Evolutionary conservation across 306 rosid species (phyloP).

Genomic region (Adenanthera pavonina): DNA sequence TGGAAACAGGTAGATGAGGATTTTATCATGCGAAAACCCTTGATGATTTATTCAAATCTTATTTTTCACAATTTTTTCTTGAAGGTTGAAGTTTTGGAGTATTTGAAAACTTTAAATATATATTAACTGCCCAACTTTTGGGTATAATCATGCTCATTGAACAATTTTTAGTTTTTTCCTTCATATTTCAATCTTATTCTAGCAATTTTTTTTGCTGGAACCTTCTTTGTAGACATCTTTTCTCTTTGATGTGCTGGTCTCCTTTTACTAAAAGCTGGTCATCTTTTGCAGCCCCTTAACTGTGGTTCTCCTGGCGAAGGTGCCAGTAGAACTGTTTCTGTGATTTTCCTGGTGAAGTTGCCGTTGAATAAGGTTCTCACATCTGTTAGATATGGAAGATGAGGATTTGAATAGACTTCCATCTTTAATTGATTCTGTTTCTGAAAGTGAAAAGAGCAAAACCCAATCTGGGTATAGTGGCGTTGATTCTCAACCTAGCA

Average conservation of each 20-base stretch:
- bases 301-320: not conserved
- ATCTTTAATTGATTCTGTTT: slow-evolving; percentile 41
- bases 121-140: not conserved
- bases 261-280: slow-evolving; percentile 10
- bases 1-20: not conserved
- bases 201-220: not conserved
- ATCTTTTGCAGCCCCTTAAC: slow-evolving; percentile 28
- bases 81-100: not conserved
- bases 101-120: not conserved
- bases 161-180: not conserved
- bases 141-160: not conserved
- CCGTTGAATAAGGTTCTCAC: slow-evolving; percentile 24
- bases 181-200: not conserved
- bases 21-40: not conserved
- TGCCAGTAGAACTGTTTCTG: not conserved
- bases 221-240: not conserved
- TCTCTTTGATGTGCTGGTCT: slow-evolving; percentile 1
- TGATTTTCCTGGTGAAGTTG: slow-evolving; percentile 21
- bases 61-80: not conserved
- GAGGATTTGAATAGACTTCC: slow-evolving; percentile 47
- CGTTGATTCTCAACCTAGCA: slow-evolving; percentile 37
- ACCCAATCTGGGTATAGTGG: slow-evolving; percentile 25
- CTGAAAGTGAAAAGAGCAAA: slow-evolving; percentile 42
- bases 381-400: slow-evolving; percentile 51
- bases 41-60: not conserved